A percentile compares a stretch with the other conserved stretches of the same genome.
These are phyloP conservation scores for Limonium bicolor DNA, from an alignment of 148 eudicot species.

Conservation along the genomic window DNA sequence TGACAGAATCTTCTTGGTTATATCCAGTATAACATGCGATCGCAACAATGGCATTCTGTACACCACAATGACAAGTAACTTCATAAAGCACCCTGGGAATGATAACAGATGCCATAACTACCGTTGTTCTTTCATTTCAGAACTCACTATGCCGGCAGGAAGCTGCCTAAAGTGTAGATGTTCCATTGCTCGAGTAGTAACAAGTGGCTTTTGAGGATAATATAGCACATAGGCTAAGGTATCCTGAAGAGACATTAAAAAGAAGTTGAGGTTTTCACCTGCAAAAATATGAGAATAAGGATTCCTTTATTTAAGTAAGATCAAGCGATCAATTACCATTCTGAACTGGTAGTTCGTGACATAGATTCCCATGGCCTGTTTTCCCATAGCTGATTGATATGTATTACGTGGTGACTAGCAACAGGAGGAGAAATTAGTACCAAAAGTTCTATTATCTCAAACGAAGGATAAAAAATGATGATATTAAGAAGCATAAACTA, in stretches of 20 bases:
- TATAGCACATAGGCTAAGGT: constrained; percentile 90
- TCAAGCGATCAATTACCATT: constrained; percentile 63
- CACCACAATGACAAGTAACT: constrained; percentile 4
- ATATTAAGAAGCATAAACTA: constrained; percentile 3
- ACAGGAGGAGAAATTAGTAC: constrained; percentile 12
- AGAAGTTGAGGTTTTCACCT: too few relatives aligned
- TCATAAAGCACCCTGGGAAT: background rate
- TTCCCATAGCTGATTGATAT: constrained; percentile 94
- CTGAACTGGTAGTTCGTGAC: constrained; percentile 90
- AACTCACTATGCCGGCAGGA: constrained; percentile 80
- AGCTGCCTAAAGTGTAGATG: constrained; percentile 92
- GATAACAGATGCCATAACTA: constrained; percentile 6
- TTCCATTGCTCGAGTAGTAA: constrained; percentile 96
- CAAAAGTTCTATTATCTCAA: background rate
- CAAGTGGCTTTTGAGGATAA: constrained; percentile 95
- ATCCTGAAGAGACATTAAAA: constrained; percentile 29
- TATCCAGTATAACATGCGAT: constrained; percentile 89
- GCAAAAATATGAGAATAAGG: too few relatives aligned
- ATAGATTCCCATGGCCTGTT: constrained; percentile 97
- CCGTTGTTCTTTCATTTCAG: too few relatives aligned
- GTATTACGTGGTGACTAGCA: constrained; percentile 88
- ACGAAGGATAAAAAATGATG: background rate
- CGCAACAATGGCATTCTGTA: constrained; percentile 91
- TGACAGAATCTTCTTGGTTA: constrained; percentile 90
- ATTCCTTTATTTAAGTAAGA: too few relatives aligned